phyloP scores from a whole-genome alignment of 176 grass and related monocot species.

The Cenchrus americanus region DNA sequence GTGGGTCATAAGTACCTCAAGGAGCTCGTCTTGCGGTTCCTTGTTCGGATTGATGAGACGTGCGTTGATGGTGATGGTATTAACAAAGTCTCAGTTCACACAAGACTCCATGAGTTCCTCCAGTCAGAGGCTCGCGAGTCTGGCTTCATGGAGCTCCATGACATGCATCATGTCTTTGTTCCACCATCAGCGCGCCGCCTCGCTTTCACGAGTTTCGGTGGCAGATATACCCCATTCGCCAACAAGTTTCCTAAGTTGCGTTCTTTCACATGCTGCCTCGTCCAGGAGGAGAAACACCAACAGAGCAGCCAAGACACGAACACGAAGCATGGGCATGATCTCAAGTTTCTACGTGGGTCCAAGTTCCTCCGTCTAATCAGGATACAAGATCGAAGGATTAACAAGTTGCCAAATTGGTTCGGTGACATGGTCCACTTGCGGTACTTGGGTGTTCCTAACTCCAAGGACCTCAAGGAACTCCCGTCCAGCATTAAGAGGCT shows the following conservation, averaged over 20 bases:
- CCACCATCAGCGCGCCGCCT: slow-evolving; percentile 10
- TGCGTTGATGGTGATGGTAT: too few species aligned
- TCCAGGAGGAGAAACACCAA: not conserved
- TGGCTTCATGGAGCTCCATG: slow-evolving; percentile 23
- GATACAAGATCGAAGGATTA: not conserved
- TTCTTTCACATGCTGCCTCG: slow-evolving; percentile 16
- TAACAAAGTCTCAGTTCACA: not conserved
- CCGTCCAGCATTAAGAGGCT: slow-evolving; percentile 2
- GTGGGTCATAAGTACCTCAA: slow-evolving; percentile 1
- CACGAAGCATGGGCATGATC: not conserved
- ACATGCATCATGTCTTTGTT: not conserved
- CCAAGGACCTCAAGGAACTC: not conserved
- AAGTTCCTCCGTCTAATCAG: slow-evolving; percentile 27
- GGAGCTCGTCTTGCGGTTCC: slow-evolving; percentile 24
- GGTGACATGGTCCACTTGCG: slow-evolving; percentile 37
- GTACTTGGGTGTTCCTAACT: not conserved
- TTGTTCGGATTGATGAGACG: not conserved
- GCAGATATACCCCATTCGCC: not conserved
- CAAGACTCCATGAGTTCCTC: not conserved
- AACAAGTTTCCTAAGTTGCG: slow-evolving; percentile 22
- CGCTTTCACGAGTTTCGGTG: not conserved
- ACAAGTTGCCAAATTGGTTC: not conserved
- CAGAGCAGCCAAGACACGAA: not conserved
- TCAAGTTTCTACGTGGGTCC: slow-evolving; percentile 27
- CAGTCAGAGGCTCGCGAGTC: not conserved